A percentile compares a stretch with the other conserved stretches of the same genome.
phyloP scores from a whole-genome alignment of 805 yeast species.

The Ogataea neopini region DNA sequence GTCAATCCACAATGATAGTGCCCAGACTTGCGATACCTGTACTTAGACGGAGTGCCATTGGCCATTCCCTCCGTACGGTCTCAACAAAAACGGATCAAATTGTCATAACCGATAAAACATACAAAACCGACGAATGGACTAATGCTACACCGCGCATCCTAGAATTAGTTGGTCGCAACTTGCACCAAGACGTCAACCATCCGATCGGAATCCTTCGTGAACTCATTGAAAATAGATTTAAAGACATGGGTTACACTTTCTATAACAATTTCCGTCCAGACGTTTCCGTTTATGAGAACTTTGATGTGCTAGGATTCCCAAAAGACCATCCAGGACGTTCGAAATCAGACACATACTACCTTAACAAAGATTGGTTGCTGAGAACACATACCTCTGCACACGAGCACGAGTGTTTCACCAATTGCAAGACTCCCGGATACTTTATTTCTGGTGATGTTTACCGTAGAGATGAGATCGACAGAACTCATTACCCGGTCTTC shows the following conservation, averaged over 20 bases:
- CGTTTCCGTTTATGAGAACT: constrained; percentile 80
- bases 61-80: not conserved
- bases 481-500: constrained; percentile 95
- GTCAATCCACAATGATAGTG: not conserved
- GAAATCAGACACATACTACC: constrained; percentile 88
- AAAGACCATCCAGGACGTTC: constrained; percentile 91
- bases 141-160: constrained; percentile 79
- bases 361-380: constrained; percentile 69
- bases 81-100: constrained; percentile 6
- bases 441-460: constrained; percentile 95
- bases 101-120: constrained; percentile 49
- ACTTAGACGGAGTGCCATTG: not conserved
- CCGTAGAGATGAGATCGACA: constrained; percentile 91
- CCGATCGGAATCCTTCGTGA: constrained; percentile 86
- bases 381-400: constrained; percentile 98
- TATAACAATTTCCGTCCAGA: constrained; percentile 81
- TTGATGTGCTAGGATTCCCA: constrained; percentile 91
- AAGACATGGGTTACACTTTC: constrained; percentile 68
- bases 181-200: constrained; percentile 74
- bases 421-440: constrained; percentile 75
- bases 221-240: constrained; percentile 68
- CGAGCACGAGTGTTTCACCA: constrained; percentile 79
- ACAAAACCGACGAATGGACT: constrained; percentile 74
- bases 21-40: not conserved
- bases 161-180: constrained; percentile 64